Evolutionary conservation across 2,329 filamentous ascomycete species (phyloP).

Genomic region (Aspergillus amoenus): DNA sequence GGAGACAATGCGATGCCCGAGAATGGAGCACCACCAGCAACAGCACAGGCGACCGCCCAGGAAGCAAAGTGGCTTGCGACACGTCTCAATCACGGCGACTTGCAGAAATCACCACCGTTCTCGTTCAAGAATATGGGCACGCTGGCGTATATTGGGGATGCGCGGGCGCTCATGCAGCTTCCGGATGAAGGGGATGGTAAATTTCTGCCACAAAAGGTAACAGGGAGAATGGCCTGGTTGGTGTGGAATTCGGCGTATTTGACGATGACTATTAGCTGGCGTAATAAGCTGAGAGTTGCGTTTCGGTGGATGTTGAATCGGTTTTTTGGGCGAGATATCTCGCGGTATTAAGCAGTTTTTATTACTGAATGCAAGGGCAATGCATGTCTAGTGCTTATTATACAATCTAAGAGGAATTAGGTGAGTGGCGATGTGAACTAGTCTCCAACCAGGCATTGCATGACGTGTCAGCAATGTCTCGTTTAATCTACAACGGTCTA

Average conservation of each 20-base stretch:
- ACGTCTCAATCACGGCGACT: slow-evolving; percentile 52
- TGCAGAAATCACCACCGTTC: slow-evolving; percentile 41
- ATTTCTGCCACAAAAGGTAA: slow-evolving; percentile 38
- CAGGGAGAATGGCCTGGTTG: slow-evolving; percentile 41
- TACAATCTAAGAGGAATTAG: too few relatives aligned
- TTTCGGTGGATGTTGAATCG: slow-evolving; percentile 45
- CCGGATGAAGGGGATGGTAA: slow-evolving; percentile 27
- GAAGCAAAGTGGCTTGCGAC: slow-evolving; percentile 59
- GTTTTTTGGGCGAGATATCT: slow-evolving; percentile 46
- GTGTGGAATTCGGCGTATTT: slow-evolving; percentile 48
- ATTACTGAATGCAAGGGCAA: too few relatives aligned
- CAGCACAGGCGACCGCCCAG: slow-evolving; percentile 59
- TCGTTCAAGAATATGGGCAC: slow-evolving; percentile 58
- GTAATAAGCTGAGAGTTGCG: slow-evolving; percentile 42
- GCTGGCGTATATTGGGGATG: slow-evolving; percentile 60
- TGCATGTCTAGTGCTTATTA: too few relatives aligned
- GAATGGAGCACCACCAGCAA: slow-evolving; percentile 54
- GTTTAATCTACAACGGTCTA: too few relatives aligned
- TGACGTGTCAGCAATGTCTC: too few relatives aligned
- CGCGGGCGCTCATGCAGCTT: slow-evolving; percentile 57
- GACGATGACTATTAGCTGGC: slow-evolving; percentile 49
- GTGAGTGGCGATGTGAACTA: too few relatives aligned
- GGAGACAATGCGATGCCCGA: slow-evolving; percentile 59
- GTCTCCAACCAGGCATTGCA: too few relatives aligned
- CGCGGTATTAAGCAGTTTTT: slow-evolving; percentile 38